Base-by-base conservation (phyloP, 352 stramenopile species). In the Phytophthora multivora region DNA sequence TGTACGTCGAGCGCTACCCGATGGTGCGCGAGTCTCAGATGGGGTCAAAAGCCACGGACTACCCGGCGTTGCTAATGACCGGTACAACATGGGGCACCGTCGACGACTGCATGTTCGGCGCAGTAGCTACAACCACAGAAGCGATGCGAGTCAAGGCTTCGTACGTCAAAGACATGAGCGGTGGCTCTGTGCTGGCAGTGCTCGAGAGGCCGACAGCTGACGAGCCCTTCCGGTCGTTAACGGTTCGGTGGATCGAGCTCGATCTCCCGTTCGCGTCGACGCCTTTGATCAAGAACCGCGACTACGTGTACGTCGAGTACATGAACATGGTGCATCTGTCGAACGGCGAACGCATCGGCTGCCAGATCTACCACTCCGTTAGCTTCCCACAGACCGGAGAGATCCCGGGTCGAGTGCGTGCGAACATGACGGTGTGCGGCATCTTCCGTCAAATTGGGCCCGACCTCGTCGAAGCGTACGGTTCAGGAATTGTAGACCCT, bases 341-440 rank as follows among this genome's bases (percentile, higher is more conserved):
- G 0, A 67, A 64, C 10, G 69, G 71, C 2, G 75, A 85, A 47
- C 65, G 41, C 6, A 62, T 85, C 43, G 75, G 75, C 7, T 85
- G 71, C 36, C 69, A 82, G 51, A 56, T 85, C 10, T 49, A 76
- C 47, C 79, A 88, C 62, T 86, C 76, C 19, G 59, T 88, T n/a
- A 57, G 72, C 19, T 70, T 87, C 13, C 47, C 65, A 5, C 57
- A 84, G 31, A 65, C 77, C 5, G 63, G 62, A 13, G 58, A 70
- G 7, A 46, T 86, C 2, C 49, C 63, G 2, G 30, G 52, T 15
- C 71, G 65, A 8, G 64, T 75, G 16, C 75, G 79, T 8, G 77
- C 61, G 2, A 78, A 75, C 21, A 57, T 85, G 48, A 84, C 79
- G 13, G 49, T 77, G 26, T 83, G 69, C 39, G 71, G 48, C n/a